phyloP scores from a whole-genome alignment of 208 protist genomes.

The Trypanosomatidae sp. region DNA sequence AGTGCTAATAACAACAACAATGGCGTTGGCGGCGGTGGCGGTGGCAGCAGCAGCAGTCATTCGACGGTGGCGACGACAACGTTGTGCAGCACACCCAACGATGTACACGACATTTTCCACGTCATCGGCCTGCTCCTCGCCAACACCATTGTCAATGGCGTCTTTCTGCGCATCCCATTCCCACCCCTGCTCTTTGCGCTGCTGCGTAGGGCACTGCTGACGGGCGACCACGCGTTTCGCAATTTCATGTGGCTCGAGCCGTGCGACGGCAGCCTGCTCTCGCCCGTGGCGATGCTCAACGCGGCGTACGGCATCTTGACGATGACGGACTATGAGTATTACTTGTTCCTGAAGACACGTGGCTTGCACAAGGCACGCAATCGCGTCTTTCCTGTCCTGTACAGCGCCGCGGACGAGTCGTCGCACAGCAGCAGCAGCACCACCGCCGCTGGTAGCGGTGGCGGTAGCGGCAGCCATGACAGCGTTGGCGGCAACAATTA shows the following conservation, averaged over 20 bases:
- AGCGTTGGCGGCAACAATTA: too few species aligned
- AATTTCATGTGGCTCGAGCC: slow-evolving; percentile 29
- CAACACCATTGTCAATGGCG: slow-evolving; percentile 38
- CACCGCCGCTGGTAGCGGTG: too few species aligned
- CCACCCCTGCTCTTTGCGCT: slow-evolving; percentile 34
- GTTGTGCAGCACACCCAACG: slow-evolving; percentile 17
- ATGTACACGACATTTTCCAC: slow-evolving; percentile 20
- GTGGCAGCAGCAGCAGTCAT: neutral
- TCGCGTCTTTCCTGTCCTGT: slow-evolving; percentile 16
- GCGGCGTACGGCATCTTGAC: slow-evolving; percentile 19
- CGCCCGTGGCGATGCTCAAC: slow-evolving; percentile 14
- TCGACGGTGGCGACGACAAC: neutral
- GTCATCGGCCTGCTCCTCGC: slow-evolving; percentile 32
- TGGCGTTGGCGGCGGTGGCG: neutral
- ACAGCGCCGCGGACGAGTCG: too few species aligned
- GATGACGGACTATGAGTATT: slow-evolving; percentile 36
- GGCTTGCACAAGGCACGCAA: slow-evolving; percentile 6
- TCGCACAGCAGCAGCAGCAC: too few species aligned
- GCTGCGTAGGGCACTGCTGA: slow-evolving; percentile 19
- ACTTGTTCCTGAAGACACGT: slow-evolving; percentile 17
- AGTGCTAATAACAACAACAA: neutral
- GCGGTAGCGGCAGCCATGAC: too few species aligned
- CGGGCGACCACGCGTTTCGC: slow-evolving; percentile 18
- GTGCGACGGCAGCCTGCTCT: slow-evolving; percentile 36
- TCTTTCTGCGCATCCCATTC: slow-evolving; percentile 21